Conservation (phyloP, 1,284 basidiomycete species). For the Pseudozyma pruni region DNA sequence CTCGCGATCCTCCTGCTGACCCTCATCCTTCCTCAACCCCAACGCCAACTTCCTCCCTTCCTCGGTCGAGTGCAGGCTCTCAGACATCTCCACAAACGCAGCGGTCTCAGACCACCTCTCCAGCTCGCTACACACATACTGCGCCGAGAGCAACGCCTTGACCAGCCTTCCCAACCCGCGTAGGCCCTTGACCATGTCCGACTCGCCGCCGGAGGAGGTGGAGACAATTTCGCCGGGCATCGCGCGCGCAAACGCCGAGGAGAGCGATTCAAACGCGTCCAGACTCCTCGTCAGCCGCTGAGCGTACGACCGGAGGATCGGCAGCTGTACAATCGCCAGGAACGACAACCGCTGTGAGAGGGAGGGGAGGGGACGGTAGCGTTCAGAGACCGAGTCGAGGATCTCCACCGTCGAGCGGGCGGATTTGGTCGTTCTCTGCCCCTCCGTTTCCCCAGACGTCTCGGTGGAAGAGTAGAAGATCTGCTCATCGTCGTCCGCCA, state of each 20-base stretch:
- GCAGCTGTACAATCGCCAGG: slow-evolving; percentile 84
- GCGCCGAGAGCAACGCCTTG: slow-evolving; percentile 58
- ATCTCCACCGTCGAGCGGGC: slow-evolving; percentile 50
- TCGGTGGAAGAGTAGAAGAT: slow-evolving; percentile 11
- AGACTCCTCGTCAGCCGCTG: slow-evolving; percentile 82
- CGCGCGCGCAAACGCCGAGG: slow-evolving; percentile 80
- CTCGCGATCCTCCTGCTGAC: slow-evolving; percentile 41
- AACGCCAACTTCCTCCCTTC: slow-evolving; percentile 32
- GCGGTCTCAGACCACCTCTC: slow-evolving; percentile 51
- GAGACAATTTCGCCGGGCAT: slow-evolving; percentile 78
- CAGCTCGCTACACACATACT: slow-evolving; percentile 51
- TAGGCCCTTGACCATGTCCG: slow-evolving; percentile 61
- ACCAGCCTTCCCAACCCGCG: slow-evolving; percentile 59
- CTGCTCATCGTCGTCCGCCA: slow-evolving; percentile 71
- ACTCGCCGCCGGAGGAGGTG: slow-evolving; percentile 25
- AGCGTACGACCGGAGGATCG: slow-evolving; percentile 81
- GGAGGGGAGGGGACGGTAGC: slow-evolving; percentile 85
- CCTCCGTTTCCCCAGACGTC: not conserved
- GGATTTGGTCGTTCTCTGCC: slow-evolving; percentile 52
- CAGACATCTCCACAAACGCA: slow-evolving; percentile 55
- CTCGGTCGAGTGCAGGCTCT: slow-evolving; percentile 32
- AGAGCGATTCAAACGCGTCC: slow-evolving; percentile 84
- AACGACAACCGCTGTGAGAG: slow-evolving; percentile 83
- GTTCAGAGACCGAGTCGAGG: slow-evolving; percentile 73
- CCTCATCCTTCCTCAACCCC: slow-evolving; percentile 34